Conservation (phyloP, 768 basidiomycete species). For the Hericium erinaceus region DNA sequence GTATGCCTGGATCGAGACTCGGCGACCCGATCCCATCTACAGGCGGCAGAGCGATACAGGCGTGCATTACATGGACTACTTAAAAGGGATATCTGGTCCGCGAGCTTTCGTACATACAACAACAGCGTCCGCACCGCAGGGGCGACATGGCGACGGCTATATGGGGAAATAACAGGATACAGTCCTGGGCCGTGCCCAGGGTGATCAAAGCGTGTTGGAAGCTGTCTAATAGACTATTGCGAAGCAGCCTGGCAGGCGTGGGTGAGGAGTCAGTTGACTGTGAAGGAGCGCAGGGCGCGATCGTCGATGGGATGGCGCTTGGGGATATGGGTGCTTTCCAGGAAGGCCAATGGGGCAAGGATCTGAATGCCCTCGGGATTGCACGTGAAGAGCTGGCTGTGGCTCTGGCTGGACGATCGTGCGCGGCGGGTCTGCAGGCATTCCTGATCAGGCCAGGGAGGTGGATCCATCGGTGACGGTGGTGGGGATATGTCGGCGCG, state of each 20-base stretch:
- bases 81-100: background rate
- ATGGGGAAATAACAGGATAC: no score
- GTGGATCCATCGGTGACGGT: slow-evolving; percentile 4
- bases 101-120: background rate
- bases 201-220: no score
- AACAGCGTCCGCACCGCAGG: no score
- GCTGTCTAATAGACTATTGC: slow-evolving; percentile 8
- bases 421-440: background rate
- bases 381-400: slow-evolving; percentile 9
- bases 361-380: slow-evolving; percentile 13
- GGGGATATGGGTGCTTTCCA: slow-evolving; percentile 48
- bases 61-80: background rate
- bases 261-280: slow-evolving; percentile 20
- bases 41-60: background rate
- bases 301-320: slow-evolving; percentile 66
- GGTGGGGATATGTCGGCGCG: background rate
- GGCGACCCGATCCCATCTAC: background rate
- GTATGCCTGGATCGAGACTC: background rate
- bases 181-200: no score
- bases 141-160: no score
- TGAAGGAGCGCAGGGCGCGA: slow-evolving; percentile 55
- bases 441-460: slow-evolving; percentile 6
- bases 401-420: slow-evolving; percentile 3
- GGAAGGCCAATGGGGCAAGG: slow-evolving; percentile 58
- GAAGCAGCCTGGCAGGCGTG: slow-evolving; percentile 9